A percentile compares a stretch with the other conserved stretches of the same genome.
Conservation (phyloP, 257 asterid species). For the Schizonepeta tenuifolia region DNA sequence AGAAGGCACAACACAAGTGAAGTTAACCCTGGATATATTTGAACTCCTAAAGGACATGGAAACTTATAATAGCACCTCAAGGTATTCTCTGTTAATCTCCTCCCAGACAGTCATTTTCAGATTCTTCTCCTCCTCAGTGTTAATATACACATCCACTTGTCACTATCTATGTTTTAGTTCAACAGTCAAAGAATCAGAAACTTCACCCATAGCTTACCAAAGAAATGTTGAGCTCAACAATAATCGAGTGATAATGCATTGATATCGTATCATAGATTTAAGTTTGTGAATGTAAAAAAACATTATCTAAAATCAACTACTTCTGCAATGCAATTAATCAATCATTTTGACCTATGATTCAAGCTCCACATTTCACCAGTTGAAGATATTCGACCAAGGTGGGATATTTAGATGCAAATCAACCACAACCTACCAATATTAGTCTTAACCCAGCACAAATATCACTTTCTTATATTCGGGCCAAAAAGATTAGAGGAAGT, state of each 20-base stretch:
- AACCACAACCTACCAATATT: not conserved
- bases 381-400: not conserved
- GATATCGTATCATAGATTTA: not conserved
- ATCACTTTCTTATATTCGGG: not conserved
- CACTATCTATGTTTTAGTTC: no score
- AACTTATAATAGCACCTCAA: slow-evolving; percentile 56
- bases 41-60: not conserved
- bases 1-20: no score
- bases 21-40: no score
- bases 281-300: not conserved
- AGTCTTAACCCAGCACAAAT: not conserved
- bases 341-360: not conserved
- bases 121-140: slow-evolving; percentile 67
- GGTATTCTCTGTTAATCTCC: slow-evolving; percentile 77
- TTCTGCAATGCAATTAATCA: not conserved
- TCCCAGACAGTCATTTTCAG: slow-evolving; percentile 78
- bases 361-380: not conserved
- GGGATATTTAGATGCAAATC: not conserved
- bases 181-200: no score
- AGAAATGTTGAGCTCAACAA: no score
- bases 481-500: not conserved
- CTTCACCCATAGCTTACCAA: no score
- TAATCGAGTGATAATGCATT: slow-evolving; percentile 1
- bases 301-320: not conserved
- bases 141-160: slow-evolving; percentile 75